phyloP scores from a whole-genome alignment of 2,329 filamentous ascomycete species.

The Gnomoniopsis sp. region DNA sequence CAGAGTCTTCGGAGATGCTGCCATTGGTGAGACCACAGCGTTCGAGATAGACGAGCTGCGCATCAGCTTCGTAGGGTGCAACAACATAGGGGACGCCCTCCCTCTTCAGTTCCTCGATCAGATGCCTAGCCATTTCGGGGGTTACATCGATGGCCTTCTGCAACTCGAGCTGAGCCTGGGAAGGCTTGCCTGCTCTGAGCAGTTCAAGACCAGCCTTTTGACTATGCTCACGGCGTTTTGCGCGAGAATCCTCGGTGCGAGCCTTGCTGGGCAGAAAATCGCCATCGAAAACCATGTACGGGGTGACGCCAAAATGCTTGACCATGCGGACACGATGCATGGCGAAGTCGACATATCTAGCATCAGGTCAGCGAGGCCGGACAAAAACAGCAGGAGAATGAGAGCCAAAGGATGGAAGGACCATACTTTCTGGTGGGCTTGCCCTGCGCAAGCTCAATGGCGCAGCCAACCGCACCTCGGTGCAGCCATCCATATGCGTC shows the following conservation, averaged over 20 bases:
- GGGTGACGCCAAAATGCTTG: conserved; percentile 87
- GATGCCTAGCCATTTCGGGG: conserved; percentile 85
- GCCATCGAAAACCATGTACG: conserved; percentile 94
- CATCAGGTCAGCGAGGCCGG: background rate
- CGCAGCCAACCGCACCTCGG: conserved; percentile 84
- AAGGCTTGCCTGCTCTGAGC: conserved; percentile 73
- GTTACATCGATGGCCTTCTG: conserved; percentile 96
- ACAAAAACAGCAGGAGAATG: background rate
- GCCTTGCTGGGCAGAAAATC: conserved; percentile 94
- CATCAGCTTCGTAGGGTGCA: conserved; percentile 94
- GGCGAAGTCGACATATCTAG: conserved; percentile 82
- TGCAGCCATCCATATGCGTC: conserved; percentile 99
- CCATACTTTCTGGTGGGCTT: conserved; percentile 82
- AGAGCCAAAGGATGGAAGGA: background rate
- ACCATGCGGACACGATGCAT: conserved; percentile 93
- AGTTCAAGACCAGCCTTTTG: conserved; percentile 74
- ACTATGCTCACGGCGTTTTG: conserved; percentile 72
- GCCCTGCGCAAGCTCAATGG: conserved; percentile 82
- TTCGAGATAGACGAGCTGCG: conserved; percentile 94
- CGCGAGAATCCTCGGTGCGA: conserved; percentile 74
- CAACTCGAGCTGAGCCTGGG: conserved; percentile 79
- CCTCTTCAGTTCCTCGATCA: conserved; percentile 89
- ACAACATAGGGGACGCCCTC: conserved; percentile 82
- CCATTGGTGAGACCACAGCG: conserved; percentile 77
- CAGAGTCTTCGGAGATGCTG: conserved; percentile 94